Percentiles rank a stretch among this genome's conserved stretches.
These are phyloP conservation scores for Acaromyces ingoldii DNA, from an alignment of 1,284 basidiomycete genomes.

Conservation along the genomic window DNA sequence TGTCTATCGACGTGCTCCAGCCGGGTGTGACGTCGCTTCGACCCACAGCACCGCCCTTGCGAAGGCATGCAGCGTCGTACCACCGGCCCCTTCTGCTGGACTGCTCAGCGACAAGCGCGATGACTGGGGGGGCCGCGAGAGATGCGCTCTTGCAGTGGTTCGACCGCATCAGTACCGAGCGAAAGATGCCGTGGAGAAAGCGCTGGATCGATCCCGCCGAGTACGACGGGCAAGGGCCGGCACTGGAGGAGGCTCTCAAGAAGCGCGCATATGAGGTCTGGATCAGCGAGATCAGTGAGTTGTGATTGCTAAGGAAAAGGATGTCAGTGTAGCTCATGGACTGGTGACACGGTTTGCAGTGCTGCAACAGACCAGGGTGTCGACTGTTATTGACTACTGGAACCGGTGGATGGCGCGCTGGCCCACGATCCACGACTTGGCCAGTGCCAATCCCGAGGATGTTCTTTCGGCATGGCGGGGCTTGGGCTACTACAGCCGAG, in stretches of 20 bases:
- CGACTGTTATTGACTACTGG: slow-evolving; percentile 44
- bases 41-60: no score
- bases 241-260: slow-evolving; percentile 54
- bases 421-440: slow-evolving; percentile 59
- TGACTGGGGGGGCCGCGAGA: background rate
- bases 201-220: slow-evolving; percentile 53
- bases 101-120: no score
- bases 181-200: slow-evolving; percentile 83
- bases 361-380: slow-evolving; percentile 83
- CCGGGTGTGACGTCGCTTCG: no score
- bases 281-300: slow-evolving; percentile 73
- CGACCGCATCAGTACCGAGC: slow-evolving; percentile 59
- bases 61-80: slow-evolving; percentile 19
- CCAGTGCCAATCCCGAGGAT: slow-evolving; percentile 58
- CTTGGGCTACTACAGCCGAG: slow-evolving; percentile 47
- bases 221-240: background rate
- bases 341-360: slow-evolving; percentile 47
- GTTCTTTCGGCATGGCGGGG: slow-evolving; percentile 47
- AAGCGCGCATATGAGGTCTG: slow-evolving; percentile 61
- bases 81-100: slow-evolving; percentile 31
- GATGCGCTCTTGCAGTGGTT: slow-evolving; percentile 60
- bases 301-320: background rate
- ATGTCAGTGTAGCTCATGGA: background rate
- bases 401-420: slow-evolving; percentile 42
- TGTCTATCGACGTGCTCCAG: no score